phyloP scores from a whole-genome alignment of 805 yeast species.

The Gaillardinia entomophila region DNA sequence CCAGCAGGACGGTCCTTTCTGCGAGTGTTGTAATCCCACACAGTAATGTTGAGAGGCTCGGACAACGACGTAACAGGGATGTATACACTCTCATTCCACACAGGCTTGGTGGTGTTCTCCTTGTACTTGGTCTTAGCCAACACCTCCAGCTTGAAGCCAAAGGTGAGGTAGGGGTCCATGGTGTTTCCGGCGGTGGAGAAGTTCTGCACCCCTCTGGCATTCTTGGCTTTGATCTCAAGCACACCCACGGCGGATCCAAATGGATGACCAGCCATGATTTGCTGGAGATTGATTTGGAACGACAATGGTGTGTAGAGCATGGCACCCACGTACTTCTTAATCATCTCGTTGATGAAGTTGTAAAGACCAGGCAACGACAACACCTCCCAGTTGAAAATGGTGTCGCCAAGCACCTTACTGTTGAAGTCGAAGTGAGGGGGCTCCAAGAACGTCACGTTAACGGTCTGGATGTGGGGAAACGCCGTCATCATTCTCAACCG shows the following conservation, averaged over 20 bases:
- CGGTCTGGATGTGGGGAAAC: constrained; percentile 91
- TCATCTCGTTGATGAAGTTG: constrained; percentile 78
- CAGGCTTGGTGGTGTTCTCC: constrained; percentile 63
- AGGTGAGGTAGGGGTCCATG: constrained; percentile 81
- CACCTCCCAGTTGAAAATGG: constrained; percentile 81
- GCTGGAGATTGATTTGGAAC: constrained; percentile 88
- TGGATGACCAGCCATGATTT: constrained; percentile 78
- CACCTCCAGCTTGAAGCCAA: constrained; percentile 54
- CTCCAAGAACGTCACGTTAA: constrained; percentile 77
- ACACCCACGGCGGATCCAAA: constrained; percentile 83
- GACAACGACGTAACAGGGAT: constrained; percentile 68
- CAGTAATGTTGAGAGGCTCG: constrained; percentile 72
- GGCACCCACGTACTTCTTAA: constrained; percentile 82
- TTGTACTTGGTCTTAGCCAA: constrained; percentile 68
- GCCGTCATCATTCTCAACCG: constrained; percentile 84
- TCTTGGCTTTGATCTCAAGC: constrained; percentile 58
- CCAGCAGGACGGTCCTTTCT: constrained; percentile 82
- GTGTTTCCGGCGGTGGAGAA: constrained; percentile 70
- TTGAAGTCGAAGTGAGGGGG: constrained; percentile 87
- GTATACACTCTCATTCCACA: constrained; percentile 76
- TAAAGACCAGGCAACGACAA: constrained; percentile 83
- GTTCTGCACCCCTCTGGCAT: constrained; percentile 65
- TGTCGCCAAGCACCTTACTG: constrained; percentile 69
- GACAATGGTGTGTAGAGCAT: constrained; percentile 85
- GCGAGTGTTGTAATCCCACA: constrained; percentile 73